These are phyloP conservation scores for Beauveria varroae DNA, from an alignment of 2,329 filamentous ascomycete genomes.

Conservation along the genomic window DNA sequence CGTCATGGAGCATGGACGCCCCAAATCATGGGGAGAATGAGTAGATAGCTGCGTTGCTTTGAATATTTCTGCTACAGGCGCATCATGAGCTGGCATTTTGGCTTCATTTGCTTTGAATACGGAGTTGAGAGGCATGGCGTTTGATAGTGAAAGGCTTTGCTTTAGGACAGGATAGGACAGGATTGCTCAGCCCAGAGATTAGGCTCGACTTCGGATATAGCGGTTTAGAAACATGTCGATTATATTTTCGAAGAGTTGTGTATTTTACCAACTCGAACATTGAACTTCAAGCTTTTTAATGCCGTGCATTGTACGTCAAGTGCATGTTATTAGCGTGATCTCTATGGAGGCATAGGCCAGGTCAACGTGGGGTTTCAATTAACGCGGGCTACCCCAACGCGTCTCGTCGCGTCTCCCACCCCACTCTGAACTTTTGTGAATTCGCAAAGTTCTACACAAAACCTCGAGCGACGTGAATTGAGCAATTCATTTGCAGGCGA, in stretches of 20 bases:
- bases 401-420: constrained; percentile 11
- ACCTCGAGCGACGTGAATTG: not conserved
- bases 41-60: not conserved
- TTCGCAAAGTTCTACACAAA: not conserved
- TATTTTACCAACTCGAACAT: not conserved
- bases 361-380: constrained; percentile 6
- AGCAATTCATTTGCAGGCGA: not conserved
- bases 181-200: not conserved
- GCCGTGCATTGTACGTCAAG: no score
- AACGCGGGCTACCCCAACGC: constrained; percentile 6
- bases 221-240: not conserved
- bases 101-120: not conserved
- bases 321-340: not conserved
- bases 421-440: not conserved
- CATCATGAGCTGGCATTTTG: not conserved
- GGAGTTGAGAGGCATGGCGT: not conserved
- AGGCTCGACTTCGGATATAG: not conserved
- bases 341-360: not conserved
- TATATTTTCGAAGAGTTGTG: not conserved
- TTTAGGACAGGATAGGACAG: not conserved
- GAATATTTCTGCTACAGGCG: not conserved
- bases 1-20: constrained; percentile 9
- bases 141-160: not conserved
- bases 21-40: not conserved
- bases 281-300: no score